A percentile compares a stretch with the other conserved stretches of the same genome.
Conservation (phyloP, 2,329 filamentous ascomycete genomes). For the Sordariomycetes sp. region DNA sequence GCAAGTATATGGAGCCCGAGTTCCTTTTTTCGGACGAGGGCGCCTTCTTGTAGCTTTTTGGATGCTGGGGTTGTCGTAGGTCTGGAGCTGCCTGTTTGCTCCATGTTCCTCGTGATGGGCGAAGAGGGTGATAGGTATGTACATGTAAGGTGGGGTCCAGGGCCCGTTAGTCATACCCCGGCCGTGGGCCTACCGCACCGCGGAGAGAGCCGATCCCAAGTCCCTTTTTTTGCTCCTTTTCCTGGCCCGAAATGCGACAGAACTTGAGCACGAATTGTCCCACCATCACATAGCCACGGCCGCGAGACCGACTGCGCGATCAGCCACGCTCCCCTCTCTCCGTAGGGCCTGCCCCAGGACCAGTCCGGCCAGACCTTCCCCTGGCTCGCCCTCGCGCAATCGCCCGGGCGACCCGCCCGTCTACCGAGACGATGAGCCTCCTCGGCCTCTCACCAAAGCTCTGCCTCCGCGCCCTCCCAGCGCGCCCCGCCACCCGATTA, state of each 20-base stretch:
- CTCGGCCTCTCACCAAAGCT: constrained; percentile 5
- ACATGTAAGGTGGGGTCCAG: background rate
- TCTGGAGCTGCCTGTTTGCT: background rate
- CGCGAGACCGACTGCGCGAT: background rate
- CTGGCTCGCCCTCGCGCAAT: background rate
- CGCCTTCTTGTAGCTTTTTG: background rate
- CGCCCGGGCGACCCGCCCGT: background rate
- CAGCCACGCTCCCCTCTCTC: background rate
- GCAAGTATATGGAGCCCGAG: background rate
- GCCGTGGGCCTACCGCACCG: background rate
- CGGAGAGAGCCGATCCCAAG: background rate
- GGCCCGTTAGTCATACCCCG: background rate
- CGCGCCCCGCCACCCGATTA: background rate
- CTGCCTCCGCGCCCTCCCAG: background rate
- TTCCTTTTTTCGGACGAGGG: background rate
- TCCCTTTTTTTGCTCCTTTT: background rate
- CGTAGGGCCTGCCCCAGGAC: background rate
- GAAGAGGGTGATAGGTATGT: no score
- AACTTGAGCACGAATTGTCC: background rate
- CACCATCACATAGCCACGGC: background rate
- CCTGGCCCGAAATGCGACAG: background rate
- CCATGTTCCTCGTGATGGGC: background rate
- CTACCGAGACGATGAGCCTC: constrained; percentile 7
- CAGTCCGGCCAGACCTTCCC: background rate
- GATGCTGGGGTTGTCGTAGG: background rate